Percentiles rank a stretch among this genome's conserved stretches.
Evolutionary conservation across 2,329 filamentous ascomycete species (phyloP).

Genomic region (Furcasterigmium furcatum): DNA sequence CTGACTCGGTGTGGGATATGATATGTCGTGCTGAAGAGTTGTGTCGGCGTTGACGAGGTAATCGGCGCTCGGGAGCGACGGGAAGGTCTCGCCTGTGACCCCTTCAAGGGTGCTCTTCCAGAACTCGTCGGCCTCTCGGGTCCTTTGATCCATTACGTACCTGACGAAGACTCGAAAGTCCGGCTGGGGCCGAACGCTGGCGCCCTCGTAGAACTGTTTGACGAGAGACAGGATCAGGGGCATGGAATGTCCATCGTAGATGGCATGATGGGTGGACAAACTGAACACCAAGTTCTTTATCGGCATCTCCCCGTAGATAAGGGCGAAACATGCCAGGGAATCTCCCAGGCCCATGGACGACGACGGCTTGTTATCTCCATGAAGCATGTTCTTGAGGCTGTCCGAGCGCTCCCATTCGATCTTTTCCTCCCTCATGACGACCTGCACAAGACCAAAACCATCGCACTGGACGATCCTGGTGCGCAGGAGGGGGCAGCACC

Average conservation of each 20-base stretch:
- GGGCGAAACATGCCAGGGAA: slow-evolving; percentile 1
- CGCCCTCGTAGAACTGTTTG: slow-evolving; percentile 5
- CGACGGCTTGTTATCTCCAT: not conserved
- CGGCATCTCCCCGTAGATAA: slow-evolving; percentile 1
- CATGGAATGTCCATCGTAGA: slow-evolving; percentile 4
- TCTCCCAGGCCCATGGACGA: not conserved
- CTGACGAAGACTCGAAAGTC: slow-evolving; percentile 10
- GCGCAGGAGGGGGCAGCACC: slow-evolving; percentile 4
- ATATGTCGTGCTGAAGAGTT: not conserved
- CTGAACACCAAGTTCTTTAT: slow-evolving; percentile 1
- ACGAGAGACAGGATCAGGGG: not conserved
- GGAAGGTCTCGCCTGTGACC: slow-evolving; percentile 9
- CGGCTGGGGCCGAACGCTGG: not conserved
- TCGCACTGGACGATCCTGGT: slow-evolving; percentile 8
- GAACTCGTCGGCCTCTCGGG: slow-evolving; percentile 4
- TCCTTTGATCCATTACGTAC: slow-evolving; percentile 3
- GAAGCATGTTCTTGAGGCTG: not conserved
- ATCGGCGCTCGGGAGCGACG: not conserved
- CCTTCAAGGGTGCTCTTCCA: slow-evolving; percentile 11
- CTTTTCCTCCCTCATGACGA: slow-evolving; percentile 9
- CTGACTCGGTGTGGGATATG: not conserved
- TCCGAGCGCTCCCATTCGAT: not conserved
- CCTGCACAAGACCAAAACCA: slow-evolving; percentile 4
- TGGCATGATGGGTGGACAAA: slow-evolving; percentile 5
- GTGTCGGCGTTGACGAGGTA: not conserved